Evolutionary conservation across 2,329 filamentous ascomycete genomes (phyloP).

Genomic region (Claviceps quebecensis): DNA sequence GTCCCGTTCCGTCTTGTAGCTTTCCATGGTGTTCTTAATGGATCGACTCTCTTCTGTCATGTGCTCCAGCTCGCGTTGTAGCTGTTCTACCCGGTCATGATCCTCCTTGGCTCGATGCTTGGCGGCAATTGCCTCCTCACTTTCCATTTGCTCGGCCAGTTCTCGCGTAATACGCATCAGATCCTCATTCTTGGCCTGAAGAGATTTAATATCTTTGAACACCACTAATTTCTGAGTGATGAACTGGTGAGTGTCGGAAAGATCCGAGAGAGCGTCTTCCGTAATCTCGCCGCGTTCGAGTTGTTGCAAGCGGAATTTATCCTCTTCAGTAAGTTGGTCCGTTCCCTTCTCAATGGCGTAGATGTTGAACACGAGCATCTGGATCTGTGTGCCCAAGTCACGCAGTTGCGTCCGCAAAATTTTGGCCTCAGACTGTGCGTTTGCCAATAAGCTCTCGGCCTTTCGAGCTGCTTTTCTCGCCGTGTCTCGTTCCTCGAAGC

Average conservation of each 20-base stretch:
- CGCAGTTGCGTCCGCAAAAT: conserved; percentile 77
- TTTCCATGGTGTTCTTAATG: conserved; percentile 72
- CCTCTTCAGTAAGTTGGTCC: conserved; percentile 55
- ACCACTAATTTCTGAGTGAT: conserved; percentile 83
- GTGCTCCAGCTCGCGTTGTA: conserved; percentile 59
- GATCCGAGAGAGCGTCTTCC: conserved; percentile 55
- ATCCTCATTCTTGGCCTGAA: conserved; percentile 80
- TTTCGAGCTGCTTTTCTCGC: conserved; percentile 68
- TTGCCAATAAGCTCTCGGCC: conserved; percentile 57
- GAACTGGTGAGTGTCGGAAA: conserved; percentile 74
- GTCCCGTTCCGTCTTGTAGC: conserved; percentile 88
- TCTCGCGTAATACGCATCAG: conserved; percentile 71
- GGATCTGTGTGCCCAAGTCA: conserved; percentile 79
- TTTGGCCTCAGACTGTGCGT: conserved; percentile 52
- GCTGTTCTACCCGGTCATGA: conserved; percentile 56
- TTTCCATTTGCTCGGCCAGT: conserved; percentile 80
- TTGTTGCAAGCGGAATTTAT: conserved; percentile 62
- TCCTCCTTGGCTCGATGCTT: conserved; percentile 50
- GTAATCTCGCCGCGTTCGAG: conserved; percentile 63
- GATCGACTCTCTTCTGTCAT: conserved; percentile 74
- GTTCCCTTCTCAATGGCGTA: conserved; percentile 70
- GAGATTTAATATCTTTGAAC: conserved; percentile 71
- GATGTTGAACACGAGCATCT: conserved; percentile 77
- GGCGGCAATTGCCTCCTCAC: conserved; percentile 62
- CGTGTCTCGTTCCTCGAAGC: conserved; percentile 64